These are phyloP conservation scores for Sporothrix pseudoabietina DNA, from an alignment of 2,329 filamentous ascomycete species.

Conservation along the genomic window DNA sequence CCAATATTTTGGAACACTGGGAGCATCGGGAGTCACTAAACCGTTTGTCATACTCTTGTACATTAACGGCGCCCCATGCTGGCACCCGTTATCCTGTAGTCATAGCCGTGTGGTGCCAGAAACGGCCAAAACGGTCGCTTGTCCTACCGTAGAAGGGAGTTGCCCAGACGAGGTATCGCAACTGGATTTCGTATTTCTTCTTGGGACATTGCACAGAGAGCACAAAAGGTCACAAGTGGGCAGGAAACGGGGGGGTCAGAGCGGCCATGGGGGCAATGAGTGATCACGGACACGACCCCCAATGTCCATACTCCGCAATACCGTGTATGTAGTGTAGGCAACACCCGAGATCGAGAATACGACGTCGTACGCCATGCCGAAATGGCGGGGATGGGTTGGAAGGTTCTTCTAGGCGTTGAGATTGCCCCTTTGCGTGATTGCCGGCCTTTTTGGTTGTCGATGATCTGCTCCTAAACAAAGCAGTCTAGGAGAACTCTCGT, in stretches of 20 bases:
- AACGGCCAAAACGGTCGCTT: constrained; percentile 4
- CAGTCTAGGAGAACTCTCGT: background rate
- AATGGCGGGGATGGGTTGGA: background rate
- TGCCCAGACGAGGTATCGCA: background rate
- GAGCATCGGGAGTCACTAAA: background rate
- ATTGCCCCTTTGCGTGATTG: background rate
- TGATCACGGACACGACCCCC: background rate
- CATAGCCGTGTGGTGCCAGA: background rate
- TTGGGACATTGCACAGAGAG: background rate
- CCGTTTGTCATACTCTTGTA: background rate
- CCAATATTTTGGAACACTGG: background rate
- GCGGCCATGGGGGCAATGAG: background rate
- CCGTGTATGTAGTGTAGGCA: background rate
- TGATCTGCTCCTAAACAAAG: background rate
- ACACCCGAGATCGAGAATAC: constrained; percentile 19
- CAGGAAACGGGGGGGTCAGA: background rate
- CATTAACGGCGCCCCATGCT: background rate
- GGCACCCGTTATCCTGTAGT: background rate
- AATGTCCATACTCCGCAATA: background rate
- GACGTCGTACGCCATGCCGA: background rate
- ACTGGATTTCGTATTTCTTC: background rate
- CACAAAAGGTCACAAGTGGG: background rate
- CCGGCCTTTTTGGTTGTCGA: background rate
- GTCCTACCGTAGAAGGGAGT: background rate
- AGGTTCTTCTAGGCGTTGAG: background rate